Base-by-base conservation (phyloP, 2,329 filamentous ascomycete genomes). In the Penicillium glabrum region DNA sequence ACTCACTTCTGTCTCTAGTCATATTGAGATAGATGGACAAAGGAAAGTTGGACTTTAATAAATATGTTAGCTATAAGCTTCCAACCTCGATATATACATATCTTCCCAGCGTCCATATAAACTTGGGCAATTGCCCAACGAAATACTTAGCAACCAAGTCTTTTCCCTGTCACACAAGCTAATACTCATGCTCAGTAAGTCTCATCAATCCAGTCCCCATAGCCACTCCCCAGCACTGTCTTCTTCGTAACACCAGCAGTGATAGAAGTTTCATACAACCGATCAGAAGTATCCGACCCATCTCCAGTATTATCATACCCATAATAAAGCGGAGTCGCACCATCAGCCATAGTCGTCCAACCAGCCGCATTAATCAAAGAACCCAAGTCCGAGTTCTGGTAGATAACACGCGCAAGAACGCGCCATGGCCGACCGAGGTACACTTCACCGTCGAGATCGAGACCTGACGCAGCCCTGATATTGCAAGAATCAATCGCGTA, bases 361-460 rank as follows among this genome's bases (percentile, higher is more conserved):
- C 70, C 71, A 31, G 62, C 64, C 1, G 69, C 51, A 54, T 72
- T 69, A 23, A 74, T 66, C 37, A 73, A 60, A 41, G 63, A 61
- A 1, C 64, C 59, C 21, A 73, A 57, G 0, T 59, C 55, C 1
- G 65, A 71, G 33, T 72, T 67, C 54, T 73, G 69, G 39, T 69
- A 73, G 19, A 74, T 73, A 5, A 73, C 72, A 1, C 70, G 64
- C 7, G 71, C 67, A n/a, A 71, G 63, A 1, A 64, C 67, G 9
- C 70, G 59, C 70, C 71, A 74, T 3, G 71, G 72, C 0, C 72
- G 68, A 9, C 72, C 72, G 14, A 74, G 65, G 51, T 72, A 74
- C 0, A 71, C 69, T 6, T 63, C 45, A 0, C 66, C 65, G 1
- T 62, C 55, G 1, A 71, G 45, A 24, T 54, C 60, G 2, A 61